A percentile compares a stretch with the other conserved stretches of the same genome.
These are phyloP conservation scores for Populus davidiana DNA, from an alignment of 345 rosid genomes.

Conservation along the genomic window DNA sequence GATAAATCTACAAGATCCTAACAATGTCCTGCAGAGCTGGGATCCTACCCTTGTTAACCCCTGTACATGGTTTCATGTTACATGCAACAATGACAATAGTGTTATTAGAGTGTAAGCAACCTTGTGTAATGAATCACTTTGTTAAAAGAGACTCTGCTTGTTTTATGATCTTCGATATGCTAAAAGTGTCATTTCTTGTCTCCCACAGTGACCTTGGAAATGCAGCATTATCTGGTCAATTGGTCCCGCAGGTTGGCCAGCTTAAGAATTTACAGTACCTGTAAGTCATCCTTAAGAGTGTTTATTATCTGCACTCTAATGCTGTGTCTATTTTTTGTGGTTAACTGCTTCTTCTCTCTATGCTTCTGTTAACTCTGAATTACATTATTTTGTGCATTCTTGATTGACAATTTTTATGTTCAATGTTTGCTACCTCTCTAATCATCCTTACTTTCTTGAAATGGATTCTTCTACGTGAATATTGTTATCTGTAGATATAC, in stretches of 20 bases:
- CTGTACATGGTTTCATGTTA: slow-evolving; percentile 47
- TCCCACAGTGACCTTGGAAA: slow-evolving; percentile 42
- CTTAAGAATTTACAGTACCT: slow-evolving; percentile 42
- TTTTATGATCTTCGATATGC: not conserved
- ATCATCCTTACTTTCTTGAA: not conserved
- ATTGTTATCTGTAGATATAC: not conserved
- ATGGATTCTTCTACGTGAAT: not conserved
- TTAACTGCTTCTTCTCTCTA: not conserved
- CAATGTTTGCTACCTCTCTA: not conserved
- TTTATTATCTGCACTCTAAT: not conserved
- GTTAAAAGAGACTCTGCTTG: not conserved
- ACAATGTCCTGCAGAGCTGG: slow-evolving; percentile 41
- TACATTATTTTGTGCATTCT: not conserved
- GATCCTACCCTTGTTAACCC: slow-evolving; percentile 36
- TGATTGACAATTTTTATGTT: slow-evolving; percentile 1
- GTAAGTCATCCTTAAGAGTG: slow-evolving; percentile 22
- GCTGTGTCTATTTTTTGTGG: not conserved
- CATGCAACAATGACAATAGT: slow-evolving; percentile 41
- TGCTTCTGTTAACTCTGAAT: not conserved
- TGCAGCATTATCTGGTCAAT: slow-evolving; percentile 41
- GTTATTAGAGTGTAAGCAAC: slow-evolving; percentile 40
- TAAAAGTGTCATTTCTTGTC: not conserved
- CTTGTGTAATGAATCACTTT: not conserved
- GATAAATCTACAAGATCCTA: slow-evolving; percentile 34
- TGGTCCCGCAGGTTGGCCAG: slow-evolving; percentile 38